Evolutionary conservation across 306 rosid genomes (phyloP), one percentile per base, ranked within the genome.

Genomic region (Gynostemma pentaphyllum): DNA sequence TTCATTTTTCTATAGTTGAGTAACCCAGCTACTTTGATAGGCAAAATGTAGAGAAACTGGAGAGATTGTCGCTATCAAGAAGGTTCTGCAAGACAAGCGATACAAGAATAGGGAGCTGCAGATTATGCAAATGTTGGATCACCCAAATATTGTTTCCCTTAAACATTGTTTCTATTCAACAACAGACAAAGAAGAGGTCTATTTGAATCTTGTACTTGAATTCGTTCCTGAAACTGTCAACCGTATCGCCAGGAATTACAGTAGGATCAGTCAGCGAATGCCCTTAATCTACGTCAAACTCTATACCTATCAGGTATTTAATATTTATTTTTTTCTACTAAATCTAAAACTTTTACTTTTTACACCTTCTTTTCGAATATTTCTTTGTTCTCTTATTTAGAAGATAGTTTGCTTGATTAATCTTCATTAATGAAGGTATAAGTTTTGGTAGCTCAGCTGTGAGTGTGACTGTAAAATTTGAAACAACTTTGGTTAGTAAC

Each of bases 21-120:
- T 45, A 63, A 47, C n/a, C 37, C 55, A 11, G 32, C 23, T 56
- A 54, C 68, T 76, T 64, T 50, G 16, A 62, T 67, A 92, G 99
- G 99, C 99, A 22, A 92, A 92, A 72, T 92, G 99, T 68, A 88
- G 96, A 82, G 99, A 92, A 78, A 88, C 99, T 1, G 99, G 96
- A 68, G 99, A 92, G 81, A 84, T 88, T 76, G 95, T 92, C 36
- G 99, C 99, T 63, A 92, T 92, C 72, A 92, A 92, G 83, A 92
- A 92, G 81, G 99, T 92, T 73, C 94, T 92, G 65, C 99, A 92
- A 75, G 99, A 92, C 85, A 87, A 87, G 83, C 92, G 99, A 64
- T 92, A 88, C 85, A 92, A 88, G 78, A 92, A 92, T 70, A 82
- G 99, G 78, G 99, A 92, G 74, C 73, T 92, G 61, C 99, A 92